Evolutionary conservation across 2,329 filamentous ascomycete species (phyloP).

Genomic region (Phaeosphaeriaceae sp.): DNA sequence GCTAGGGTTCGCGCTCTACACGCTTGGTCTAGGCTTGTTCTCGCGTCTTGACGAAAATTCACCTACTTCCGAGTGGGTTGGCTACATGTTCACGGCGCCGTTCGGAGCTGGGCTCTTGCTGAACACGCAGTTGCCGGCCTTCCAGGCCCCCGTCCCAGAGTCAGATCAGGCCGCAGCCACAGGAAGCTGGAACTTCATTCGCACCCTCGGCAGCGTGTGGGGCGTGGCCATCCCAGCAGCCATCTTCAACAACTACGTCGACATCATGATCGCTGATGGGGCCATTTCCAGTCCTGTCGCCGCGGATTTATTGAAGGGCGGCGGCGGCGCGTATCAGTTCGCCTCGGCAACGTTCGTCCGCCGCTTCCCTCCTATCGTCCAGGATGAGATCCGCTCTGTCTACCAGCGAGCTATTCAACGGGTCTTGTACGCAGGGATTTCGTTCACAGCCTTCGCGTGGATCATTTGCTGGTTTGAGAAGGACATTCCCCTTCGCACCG

Average conservation of each 20-base stretch:
- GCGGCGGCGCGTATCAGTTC: conserved; percentile 4
- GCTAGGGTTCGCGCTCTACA: background rate
- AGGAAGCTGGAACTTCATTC: conserved; percentile 16
- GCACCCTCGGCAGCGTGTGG: conserved; percentile 21
- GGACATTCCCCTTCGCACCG: conserved; percentile 3
- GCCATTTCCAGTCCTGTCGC: background rate
- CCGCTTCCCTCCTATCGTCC: background rate
- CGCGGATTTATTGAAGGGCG: too few relatives aligned
- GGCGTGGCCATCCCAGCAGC: conserved; percentile 18
- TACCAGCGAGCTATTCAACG: background rate
- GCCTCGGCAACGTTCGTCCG: background rate
- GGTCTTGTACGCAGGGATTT: conserved; percentile 1
- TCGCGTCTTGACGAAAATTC: conserved; percentile 8
- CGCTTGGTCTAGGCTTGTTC: conserved; percentile 6
- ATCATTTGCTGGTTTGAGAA: conserved; percentile 6
- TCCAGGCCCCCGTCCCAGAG: conserved; percentile 26
- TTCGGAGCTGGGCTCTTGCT: conserved; percentile 4
- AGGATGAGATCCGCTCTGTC: background rate
- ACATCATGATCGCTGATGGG: too few relatives aligned
- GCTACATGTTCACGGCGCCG: conserved; percentile 7
- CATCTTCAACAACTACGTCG: conserved; percentile 25
- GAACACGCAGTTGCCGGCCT: conserved; percentile 48
- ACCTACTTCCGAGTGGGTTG: conserved; percentile 12
- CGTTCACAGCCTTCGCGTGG: background rate
- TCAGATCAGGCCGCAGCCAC: conserved; percentile 12